A percentile compares a stretch with the other conserved stretches of the same genome.
phyloP scores from a whole-genome alignment of 768 basidiomycete species.

The Boletus rubescentipes region DNA sequence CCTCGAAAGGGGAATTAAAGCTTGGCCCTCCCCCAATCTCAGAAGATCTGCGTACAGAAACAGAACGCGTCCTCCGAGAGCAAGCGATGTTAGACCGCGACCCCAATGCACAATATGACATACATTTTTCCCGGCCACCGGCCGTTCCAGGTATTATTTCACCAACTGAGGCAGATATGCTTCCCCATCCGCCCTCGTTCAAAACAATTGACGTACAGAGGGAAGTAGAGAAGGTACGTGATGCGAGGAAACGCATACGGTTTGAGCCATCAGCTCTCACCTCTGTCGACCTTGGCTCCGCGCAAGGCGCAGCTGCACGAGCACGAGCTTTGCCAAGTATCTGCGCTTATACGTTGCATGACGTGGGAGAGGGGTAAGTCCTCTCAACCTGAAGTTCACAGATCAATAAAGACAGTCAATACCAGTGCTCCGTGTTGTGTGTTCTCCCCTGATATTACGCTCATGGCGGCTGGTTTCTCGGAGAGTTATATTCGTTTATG shows the following conservation, averaged over 20 bases:
- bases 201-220: slow-evolving; percentile 84
- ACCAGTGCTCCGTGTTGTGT: slow-evolving; percentile 77
- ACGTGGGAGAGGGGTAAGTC: slow-evolving; percentile 89
- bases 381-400: neutral
- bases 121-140: slow-evolving; percentile 51
- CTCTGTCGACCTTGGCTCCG: slow-evolving; percentile 55
- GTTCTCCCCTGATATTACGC: slow-evolving; percentile 87
- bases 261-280: slow-evolving; percentile 72
- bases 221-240: slow-evolving; percentile 86
- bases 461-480: slow-evolving; percentile 93
- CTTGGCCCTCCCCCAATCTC: slow-evolving; percentile 79
- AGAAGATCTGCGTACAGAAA: slow-evolving; percentile 79
- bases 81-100: slow-evolving; percentile 77
- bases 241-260: slow-evolving; percentile 89
- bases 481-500: slow-evolving; percentile 95
- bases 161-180: slow-evolving; percentile 70
- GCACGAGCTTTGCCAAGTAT: slow-evolving; percentile 84
- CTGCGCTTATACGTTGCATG: slow-evolving; percentile 93
- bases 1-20: slow-evolving; percentile 73
- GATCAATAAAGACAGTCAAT: slow-evolving; percentile 11
- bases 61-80: slow-evolving; percentile 76
- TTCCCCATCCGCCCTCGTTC: slow-evolving; percentile 81
- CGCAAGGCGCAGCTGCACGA: slow-evolving; percentile 53
- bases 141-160: slow-evolving; percentile 54
- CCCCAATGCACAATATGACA: slow-evolving; percentile 63